Evolutionary conservation across 75 land plant genomes (phyloP), one percentile per base, ranked within the genome.

Genomic region (Sequoia sempervirens): DNA sequence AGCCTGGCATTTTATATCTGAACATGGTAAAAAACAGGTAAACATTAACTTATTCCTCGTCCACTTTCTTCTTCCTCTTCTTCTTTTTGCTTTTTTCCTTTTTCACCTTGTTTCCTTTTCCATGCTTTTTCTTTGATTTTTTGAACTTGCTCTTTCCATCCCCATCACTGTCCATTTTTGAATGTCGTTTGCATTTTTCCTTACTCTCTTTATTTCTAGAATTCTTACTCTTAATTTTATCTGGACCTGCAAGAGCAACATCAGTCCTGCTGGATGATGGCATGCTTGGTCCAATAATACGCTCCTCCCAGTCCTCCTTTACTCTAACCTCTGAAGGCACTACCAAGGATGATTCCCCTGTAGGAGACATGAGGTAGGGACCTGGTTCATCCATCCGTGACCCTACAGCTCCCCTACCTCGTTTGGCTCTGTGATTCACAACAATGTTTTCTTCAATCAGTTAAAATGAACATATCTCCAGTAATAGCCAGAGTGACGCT

Each of bases 351-450:
- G 64, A 37, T 20, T 26, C 52, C 28, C 75, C 83, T 30, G 53
- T 37, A 37, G 41, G 17, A 41, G 82, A 58, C 4, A 83, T 38
- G 69, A 88, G 91, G 80, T 92, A 97, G 32, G 98, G 96, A 50
- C 98, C 99, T 32, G 96, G 68, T 91, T 97, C 99, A 88, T 97
- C 99, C 96, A 95, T 95, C 74, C 99, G 90, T 79, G 99, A 93
- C 3, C 99, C 99, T 82, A 97, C 85, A 41, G 92, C 88, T 84
- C 99, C 99, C 85, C 98, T 88, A 3, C 99, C 99, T 52, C 96
- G 92, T 83, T 97, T 97, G 36, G 64, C 86, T 87, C 99, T 96
- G 86, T 37, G 74, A 82, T 58, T 36, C 69, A 28, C 23, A 81
- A 5, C 8, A 61, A 72, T 30, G 7, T 11, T 85, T 28, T 47